Conservation (phyloP, 202 grass and related monocot genomes). For the Setaria italica region DNA sequence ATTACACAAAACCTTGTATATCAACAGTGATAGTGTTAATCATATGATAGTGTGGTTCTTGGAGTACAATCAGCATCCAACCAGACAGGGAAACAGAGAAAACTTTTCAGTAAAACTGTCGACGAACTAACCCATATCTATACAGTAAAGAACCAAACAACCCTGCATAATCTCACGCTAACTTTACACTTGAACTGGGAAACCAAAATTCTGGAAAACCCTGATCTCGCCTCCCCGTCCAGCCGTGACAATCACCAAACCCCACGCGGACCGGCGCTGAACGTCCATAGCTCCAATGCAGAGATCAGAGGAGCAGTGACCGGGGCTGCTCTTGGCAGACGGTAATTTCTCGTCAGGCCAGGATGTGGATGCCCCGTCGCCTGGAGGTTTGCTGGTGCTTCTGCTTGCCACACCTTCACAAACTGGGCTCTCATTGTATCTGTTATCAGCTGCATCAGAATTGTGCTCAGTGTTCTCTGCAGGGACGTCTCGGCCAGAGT, state of each 20-base stretch:
- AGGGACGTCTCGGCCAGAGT: conserved; percentile 38
- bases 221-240: conserved; percentile 74
- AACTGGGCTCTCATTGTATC: conserved; percentile 34
- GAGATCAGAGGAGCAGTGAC: conserved; percentile 55
- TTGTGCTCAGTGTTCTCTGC: conserved; percentile 40
- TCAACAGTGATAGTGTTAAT: conserved; percentile 13
- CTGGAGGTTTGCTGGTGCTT: conserved; percentile 20
- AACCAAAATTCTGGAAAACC: conserved; percentile 98
- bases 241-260: conserved; percentile 89
- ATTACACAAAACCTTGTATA: conserved; percentile 41
- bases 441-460: conserved; percentile 40
- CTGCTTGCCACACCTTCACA: conserved; percentile 28
- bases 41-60: conserved; percentile 47
- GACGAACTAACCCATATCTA: conserved; percentile 44
- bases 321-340: conserved; percentile 61
- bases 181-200: conserved; percentile 83
- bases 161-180: conserved; percentile 28
- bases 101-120: conserved; percentile 15
- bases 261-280: conserved; percentile 75
- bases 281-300: conserved; percentile 64
- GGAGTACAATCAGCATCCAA: conserved; percentile 8
- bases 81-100: not conserved
- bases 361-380: conserved; percentile 39
- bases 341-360: conserved; percentile 60
- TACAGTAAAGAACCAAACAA: conserved; percentile 51